Conservation (phyloP, 2,329 filamentous ascomycete species). For the Pseudophaeomoniella oleicola region DNA sequence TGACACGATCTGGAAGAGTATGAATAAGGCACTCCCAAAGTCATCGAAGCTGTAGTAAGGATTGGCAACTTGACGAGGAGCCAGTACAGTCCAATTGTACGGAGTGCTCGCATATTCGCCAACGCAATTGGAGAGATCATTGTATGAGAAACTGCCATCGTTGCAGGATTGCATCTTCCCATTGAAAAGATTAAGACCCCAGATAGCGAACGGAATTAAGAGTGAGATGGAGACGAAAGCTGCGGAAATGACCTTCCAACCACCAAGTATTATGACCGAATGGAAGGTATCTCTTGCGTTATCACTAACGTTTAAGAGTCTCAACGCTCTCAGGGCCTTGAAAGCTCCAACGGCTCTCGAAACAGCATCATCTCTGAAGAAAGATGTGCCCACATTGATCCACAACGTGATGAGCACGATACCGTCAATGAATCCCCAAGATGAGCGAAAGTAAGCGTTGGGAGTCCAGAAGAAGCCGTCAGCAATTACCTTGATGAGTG, state of each 20-base stretch:
- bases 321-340: constrained; percentile 83
- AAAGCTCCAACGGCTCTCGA: constrained; percentile 90
- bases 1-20: constrained; percentile 95
- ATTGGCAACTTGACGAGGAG: constrained; percentile 68
- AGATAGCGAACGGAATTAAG: constrained; percentile 91
- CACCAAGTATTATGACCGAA: constrained; percentile 83
- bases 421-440: constrained; percentile 92
- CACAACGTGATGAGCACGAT: constrained; percentile 84
- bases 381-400: constrained; percentile 79
- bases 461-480: constrained; percentile 95
- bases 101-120: constrained; percentile 67
- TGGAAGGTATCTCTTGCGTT: constrained; percentile 94
- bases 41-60: constrained; percentile 86
- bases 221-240: constrained; percentile 89
- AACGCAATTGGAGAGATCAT: constrained; percentile 54
- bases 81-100: constrained; percentile 71
- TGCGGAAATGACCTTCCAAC: constrained; percentile 85
- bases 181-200: constrained; percentile 84
- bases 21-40: constrained; percentile 85
- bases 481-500: constrained; percentile 80
- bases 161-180: constrained; percentile 72
- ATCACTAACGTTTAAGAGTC: constrained; percentile 88
- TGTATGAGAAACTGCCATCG: constrained; percentile 37
- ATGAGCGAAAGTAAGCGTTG: constrained; percentile 90
- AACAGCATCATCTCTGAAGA: constrained; percentile 68